Conservation (phyloP, 495 filamentous ascomycete genomes). For the Aspergillus haitiensis region DNA sequence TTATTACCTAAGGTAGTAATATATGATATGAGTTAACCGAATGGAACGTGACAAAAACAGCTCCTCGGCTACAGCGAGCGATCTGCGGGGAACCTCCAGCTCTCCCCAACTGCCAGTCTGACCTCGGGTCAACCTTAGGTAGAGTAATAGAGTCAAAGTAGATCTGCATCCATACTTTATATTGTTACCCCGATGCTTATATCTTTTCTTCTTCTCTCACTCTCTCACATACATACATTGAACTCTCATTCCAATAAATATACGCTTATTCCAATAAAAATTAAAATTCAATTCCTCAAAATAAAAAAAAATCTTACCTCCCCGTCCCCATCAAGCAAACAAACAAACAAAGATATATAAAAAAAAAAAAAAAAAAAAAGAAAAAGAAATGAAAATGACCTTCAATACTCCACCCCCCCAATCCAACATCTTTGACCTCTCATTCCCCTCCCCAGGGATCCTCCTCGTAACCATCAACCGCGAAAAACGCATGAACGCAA, state of each 20-base stretch:
- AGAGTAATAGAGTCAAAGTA: too few species aligned
- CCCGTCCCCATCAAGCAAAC: too few species aligned
- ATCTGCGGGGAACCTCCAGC: neutral
- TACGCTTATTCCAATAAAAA: too few species aligned
- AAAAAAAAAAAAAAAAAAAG: neutral
- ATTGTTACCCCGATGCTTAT: neutral
- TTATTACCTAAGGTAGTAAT: too few species aligned
- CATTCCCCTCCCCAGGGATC: conserved; percentile 36
- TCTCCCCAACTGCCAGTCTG: neutral
- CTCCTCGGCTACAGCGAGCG: neutral
- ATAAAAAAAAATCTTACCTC: too few species aligned
- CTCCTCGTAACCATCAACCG: conserved; percentile 40
- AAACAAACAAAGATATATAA: neutral
- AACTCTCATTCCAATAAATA: too few species aligned
- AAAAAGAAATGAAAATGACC: conserved; percentile 5
- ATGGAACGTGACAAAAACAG: neutral
- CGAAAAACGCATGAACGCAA: conserved; percentile 42
- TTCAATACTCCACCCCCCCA: conserved; percentile 21
- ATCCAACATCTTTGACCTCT: conserved; percentile 22
- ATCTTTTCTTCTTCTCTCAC: neutral
- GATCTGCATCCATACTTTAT: neutral
- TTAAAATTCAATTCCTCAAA: neutral
- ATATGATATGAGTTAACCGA: neutral
- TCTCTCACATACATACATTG: too few species aligned
- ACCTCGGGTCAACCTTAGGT: neutral